Evolutionary conservation across 164 flowering plant genomes (phyloP).

Genomic region (Platanus orientalis): DNA sequence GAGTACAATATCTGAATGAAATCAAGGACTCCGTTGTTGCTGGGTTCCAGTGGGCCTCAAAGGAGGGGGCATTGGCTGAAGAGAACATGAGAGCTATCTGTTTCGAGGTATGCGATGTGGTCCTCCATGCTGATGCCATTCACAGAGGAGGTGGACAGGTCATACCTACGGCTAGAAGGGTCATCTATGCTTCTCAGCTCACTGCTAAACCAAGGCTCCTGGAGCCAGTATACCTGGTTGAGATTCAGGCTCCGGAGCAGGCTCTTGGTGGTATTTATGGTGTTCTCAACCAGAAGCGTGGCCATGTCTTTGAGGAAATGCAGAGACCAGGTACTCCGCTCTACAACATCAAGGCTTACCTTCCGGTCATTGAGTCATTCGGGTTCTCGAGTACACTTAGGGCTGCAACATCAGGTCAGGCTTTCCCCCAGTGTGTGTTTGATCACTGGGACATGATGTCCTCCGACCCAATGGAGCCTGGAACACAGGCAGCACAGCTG

Average conservation of each 20-base stretch:
- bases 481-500: constrained; percentile 27
- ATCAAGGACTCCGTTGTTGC: constrained; percentile 19
- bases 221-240: constrained; percentile 20
- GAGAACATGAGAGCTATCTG: constrained; percentile 21
- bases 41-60: constrained; percentile 23
- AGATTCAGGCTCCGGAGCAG: constrained; percentile 22
- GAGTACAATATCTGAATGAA: constrained; percentile 20
- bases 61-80: constrained; percentile 22
- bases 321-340: constrained; percentile 32
- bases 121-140: constrained; percentile 21
- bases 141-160: constrained; percentile 22
- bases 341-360: constrained; percentile 29
- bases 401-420: constrained; percentile 42
- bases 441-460: constrained; percentile 43
- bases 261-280: constrained; percentile 38
- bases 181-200: constrained; percentile 15
- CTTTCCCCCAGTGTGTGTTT: constrained; percentile 39
- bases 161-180: constrained; percentile 21
- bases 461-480: constrained; percentile 34
- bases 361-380: constrained; percentile 34
- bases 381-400: constrained; percentile 33
- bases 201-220: constrained; percentile 18
- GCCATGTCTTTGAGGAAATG: constrained; percentile 35
- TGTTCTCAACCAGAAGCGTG: constrained; percentile 15
- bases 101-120: constrained; percentile 20